Evolutionary conservation across 2,329 filamentous ascomycete species (phyloP).

Genomic region (Didymella pomorum): DNA sequence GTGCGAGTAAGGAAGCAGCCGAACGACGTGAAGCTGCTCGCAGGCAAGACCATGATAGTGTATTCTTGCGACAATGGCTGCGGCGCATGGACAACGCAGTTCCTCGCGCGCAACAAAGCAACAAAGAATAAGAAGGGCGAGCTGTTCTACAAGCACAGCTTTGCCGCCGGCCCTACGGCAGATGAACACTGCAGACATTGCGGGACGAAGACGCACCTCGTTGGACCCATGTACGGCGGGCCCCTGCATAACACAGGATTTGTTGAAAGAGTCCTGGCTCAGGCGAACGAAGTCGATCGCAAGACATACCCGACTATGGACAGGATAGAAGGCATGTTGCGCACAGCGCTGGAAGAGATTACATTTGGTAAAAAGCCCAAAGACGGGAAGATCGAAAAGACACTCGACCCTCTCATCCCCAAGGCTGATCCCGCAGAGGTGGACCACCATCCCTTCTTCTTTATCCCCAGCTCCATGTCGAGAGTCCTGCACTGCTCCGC

Average conservation of each 20-base stretch:
- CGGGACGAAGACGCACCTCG: conserved; percentile 83
- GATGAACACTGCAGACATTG: conserved; percentile 80
- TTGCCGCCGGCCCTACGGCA: conserved; percentile 74
- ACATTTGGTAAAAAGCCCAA: conserved; percentile 40
- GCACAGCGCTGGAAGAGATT: conserved; percentile 82
- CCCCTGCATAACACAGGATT: conserved; percentile 86
- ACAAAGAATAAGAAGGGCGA: conserved; percentile 72
- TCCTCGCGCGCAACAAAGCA: conserved; percentile 73
- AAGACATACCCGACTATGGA: conserved; percentile 79
- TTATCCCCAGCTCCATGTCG: conserved; percentile 77
- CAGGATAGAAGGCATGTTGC: conserved; percentile 90
- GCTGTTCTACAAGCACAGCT: conserved; percentile 78
- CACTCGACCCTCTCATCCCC: conserved; percentile 51
- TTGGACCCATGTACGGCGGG: conserved; percentile 94
- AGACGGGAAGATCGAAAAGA: conserved; percentile 30
- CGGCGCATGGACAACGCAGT: conserved; percentile 88
- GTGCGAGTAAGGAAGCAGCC: conserved; percentile 82
- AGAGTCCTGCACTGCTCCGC: conserved; percentile 81
- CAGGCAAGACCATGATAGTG: conserved; percentile 89
- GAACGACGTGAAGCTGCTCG: conserved; percentile 86
- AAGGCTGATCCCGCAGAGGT: conserved; percentile 52
- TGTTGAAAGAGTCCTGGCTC: conserved; percentile 77
- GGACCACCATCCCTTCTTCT: conserved; percentile 85
- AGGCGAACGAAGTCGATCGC: conserved; percentile 71
- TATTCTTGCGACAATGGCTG: conserved; percentile 93